phyloP scores from a whole-genome alignment of 2,329 filamentous ascomycete species.

The Beauveria sp. region DNA sequence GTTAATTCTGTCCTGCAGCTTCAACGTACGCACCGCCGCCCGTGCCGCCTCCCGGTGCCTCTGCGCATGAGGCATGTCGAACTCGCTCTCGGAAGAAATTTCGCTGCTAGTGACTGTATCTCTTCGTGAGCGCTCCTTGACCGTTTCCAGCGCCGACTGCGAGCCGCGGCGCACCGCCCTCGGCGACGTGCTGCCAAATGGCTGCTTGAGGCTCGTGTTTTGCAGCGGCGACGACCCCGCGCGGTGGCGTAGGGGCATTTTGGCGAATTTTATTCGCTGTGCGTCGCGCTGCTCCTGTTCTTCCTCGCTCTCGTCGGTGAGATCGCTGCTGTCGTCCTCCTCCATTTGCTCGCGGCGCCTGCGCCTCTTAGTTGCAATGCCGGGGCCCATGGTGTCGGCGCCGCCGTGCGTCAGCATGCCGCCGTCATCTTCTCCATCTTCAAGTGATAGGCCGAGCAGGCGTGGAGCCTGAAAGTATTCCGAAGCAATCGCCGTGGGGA shows the following conservation, averaged over 20 bases:
- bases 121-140: slow-evolving; percentile 59
- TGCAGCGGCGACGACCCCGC: slow-evolving; percentile 84
- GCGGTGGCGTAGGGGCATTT: slow-evolving; percentile 82
- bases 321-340: slow-evolving; percentile 77
- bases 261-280: slow-evolving; percentile 90
- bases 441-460: slow-evolving; percentile 54
- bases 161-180: slow-evolving; percentile 55
- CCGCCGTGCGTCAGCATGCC: slow-evolving; percentile 63
- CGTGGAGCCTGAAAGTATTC: slow-evolving; percentile 75
- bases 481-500: slow-evolving; percentile 72
- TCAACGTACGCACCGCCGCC: slow-evolving; percentile 39
- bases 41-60: slow-evolving; percentile 54
- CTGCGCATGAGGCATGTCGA: slow-evolving; percentile 59
- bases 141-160: slow-evolving; percentile 60
- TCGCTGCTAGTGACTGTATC: slow-evolving; percentile 79
- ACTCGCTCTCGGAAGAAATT: slow-evolving; percentile 74
- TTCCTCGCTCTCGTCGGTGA: slow-evolving; percentile 79
- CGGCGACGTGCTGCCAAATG: slow-evolving; percentile 38
- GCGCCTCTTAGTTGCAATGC: slow-evolving; percentile 58
- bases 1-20: slow-evolving; percentile 30
- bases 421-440: slow-evolving; percentile 65
- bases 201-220: slow-evolving; percentile 53
- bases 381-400: slow-evolving; percentile 61
- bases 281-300: slow-evolving; percentile 67
- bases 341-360: slow-evolving; percentile 66